Base-by-base conservation (phyloP, 768 basidiomycete genomes). In the Kwoniella sp. region DNA sequence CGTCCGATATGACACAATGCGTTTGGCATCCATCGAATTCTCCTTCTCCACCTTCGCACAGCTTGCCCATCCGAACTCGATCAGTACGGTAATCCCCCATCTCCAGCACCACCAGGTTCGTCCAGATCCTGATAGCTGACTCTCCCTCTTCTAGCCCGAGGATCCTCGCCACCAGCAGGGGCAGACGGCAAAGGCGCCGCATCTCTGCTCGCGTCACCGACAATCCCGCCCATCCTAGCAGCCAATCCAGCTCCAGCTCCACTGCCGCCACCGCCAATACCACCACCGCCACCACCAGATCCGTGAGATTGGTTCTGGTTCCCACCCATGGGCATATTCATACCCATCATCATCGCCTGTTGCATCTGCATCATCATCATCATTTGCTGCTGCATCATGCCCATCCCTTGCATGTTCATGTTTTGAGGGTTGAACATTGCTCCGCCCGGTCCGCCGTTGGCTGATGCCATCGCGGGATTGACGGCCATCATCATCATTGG, bases 61-160 rank as follows among this genome's bases (percentile, higher is more conserved):
- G n/a, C n/a, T n/a, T n/a, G n/a, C n/a, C n/a, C n/a, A n/a, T n/a
- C n/a, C n/a, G n/a, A n/a, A n/a, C n/a, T n/a, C n/a, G n/a, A n/a
- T n/a, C n/a, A 33, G 33, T 76, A 79, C 36, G 77, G 77, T 48
- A 79, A 55, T 19, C 77, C 71, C 27, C 74, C 78, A 72, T 64
- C 76, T 62, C 86, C 73, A 86, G 85, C 79, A 86, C 88, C 40
- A 85, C 88, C 84, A 90, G 90, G 90, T 78, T 90, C 83, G 82
- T 97, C 94, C 88, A 96, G 90, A 81, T 97, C 94, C 77, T 92
- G 88, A 77, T 97, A 97, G 81, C 90, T 92, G 59, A 97, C 87
- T 80, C 90, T 86, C 81, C 88, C 89, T 49, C 91, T 91, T 33
- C 88, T 90, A 30, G 90, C 88, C 27, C 94, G 91, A 44, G 94